These are phyloP conservation scores for Novymonas esmeraldas DNA, from an alignment of 208 protist genomes.

Conservation along the genomic window DNA sequence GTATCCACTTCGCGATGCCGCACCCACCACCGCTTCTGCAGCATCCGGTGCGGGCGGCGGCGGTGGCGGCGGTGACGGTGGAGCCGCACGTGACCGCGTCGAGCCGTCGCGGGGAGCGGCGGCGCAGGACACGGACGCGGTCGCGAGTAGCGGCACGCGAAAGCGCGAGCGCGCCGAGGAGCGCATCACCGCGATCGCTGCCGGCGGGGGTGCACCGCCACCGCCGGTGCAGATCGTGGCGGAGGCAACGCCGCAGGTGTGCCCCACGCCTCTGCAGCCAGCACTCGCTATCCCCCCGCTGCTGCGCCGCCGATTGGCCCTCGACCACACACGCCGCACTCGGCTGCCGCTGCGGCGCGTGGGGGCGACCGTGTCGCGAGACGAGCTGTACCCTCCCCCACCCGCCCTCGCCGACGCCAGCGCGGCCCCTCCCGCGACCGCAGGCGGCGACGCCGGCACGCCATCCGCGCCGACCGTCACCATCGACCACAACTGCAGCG, in stretches of 20 bases:
- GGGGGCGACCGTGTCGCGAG: slow-evolving; percentile 20
- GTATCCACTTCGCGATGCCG: slow-evolving; percentile 2
- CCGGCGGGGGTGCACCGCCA: not conserved
- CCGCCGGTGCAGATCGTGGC: slow-evolving; percentile 16
- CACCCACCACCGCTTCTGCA: not conserved
- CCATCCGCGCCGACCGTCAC: not conserved
- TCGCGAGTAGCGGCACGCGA: not conserved
- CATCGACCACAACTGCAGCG: slow-evolving; percentile 38
- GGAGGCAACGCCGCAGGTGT: slow-evolving; percentile 27
- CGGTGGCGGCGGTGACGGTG: not conserved
- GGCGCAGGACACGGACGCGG: not conserved
- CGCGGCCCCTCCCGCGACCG: not conserved
- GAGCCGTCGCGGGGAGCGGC: not conserved
- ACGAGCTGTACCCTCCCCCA: slow-evolving; percentile 30
- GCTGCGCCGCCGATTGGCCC: slow-evolving; percentile 52
- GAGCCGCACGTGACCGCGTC: no score
- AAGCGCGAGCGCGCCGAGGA: slow-evolving; percentile 21
- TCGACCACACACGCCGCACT: slow-evolving; percentile 67
- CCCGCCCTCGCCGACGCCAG: not conserved
- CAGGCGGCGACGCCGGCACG: slow-evolving; percentile 1
- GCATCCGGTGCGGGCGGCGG: not conserved
- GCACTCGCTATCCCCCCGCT: slow-evolving; percentile 48
- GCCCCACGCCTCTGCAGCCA: slow-evolving; percentile 76
- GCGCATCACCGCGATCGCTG: not conserved
- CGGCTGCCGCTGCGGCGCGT: slow-evolving; percentile 62